Evolutionary conservation across 345 rosid genomes (phyloP), one percentile per base, ranked within the genome.

Genomic region (Euphorbia lathyris): DNA sequence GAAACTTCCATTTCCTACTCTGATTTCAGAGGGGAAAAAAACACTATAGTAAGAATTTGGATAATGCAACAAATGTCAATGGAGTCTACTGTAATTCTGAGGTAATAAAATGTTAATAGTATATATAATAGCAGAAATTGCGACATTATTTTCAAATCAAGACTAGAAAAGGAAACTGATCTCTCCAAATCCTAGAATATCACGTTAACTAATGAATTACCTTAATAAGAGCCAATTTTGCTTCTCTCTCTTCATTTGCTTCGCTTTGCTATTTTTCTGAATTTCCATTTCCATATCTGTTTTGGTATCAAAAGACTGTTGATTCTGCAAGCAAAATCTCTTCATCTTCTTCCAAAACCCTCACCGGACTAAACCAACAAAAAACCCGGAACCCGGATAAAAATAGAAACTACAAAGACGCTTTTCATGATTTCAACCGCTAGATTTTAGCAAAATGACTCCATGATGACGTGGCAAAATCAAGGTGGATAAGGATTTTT

Each of bases 171-270:
- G 61, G 34, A 57, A 57, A 14, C 9, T 13, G 26, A 56, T 10
- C 1, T 3, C 16, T 25, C 7, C 61, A 57, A 57, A 60, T 30
- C 11, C 56, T 57, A 12, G 14, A 32, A 29, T 7, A 59, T 38
- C 14, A 53, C 34, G 25, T 65, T 9, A 17, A 32, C 45, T 8
- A 45, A 43, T 12, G 36, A n/a, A 60, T 47, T 66, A 74, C 73
- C 67, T 62, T 23, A 64, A 5, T 7, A n/a, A 20, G 63, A 14
- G 38, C 64, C 63, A 47, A 29, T 45, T 19, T 63, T 22, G 64
- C 62, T 66, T 55, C 70, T 43, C 25, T 45, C 78, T 58, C 66
- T 66, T 62, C 70, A 70, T 73, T 52, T 50, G 63, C 51, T 68
- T 75, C 59, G 78, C 50, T 53, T 58, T 70, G 20, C 22, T 64